These are phyloP conservation scores for Geranomyces michiganensis DNA, from an alignment of 192 early-diverging fungal species.

Conservation along the genomic window DNA sequence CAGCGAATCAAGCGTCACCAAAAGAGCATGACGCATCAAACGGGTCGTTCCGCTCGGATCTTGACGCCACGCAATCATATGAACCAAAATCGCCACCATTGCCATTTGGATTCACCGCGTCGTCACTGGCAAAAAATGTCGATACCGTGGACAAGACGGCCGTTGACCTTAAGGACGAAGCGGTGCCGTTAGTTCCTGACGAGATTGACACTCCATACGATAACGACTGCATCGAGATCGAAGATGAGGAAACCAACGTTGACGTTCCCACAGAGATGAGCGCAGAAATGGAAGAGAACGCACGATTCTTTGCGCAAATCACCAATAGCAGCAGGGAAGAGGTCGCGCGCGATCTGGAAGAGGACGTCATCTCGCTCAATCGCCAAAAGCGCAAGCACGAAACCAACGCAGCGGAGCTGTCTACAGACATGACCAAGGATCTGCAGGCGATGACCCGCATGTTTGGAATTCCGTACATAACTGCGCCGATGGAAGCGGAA, in stretches of 20 bases:
- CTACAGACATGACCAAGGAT: slow-evolving; percentile 74
- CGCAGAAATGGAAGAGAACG: slow-evolving; percentile 66
- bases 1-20: no score
- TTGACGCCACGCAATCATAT: no score
- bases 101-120: no score
- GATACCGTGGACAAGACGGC: no score
- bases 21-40: no score
- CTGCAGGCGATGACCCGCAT: slow-evolving; percentile 56
- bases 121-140: no score
- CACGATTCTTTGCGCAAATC: slow-evolving; percentile 62
- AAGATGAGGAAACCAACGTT: slow-evolving; percentile 52
- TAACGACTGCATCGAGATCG: slow-evolving; percentile 25
- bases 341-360: slow-evolving; percentile 37
- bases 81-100: no score
- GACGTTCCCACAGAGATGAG: slow-evolving; percentile 35
- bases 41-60: no score
- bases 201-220: no score
- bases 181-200: no score
- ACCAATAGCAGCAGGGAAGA: slow-evolving; percentile 42
- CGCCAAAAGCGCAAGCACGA: slow-evolving; percentile 56
- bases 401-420: slow-evolving; percentile 66
- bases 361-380: slow-evolving; percentile 57
- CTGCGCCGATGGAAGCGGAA: slow-evolving; percentile 96
- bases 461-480: slow-evolving; percentile 94
- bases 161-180: no score